phyloP scores from a whole-genome alignment of 2,329 filamentous ascomycete genomes.

The Verticillium alfalfae region DNA sequence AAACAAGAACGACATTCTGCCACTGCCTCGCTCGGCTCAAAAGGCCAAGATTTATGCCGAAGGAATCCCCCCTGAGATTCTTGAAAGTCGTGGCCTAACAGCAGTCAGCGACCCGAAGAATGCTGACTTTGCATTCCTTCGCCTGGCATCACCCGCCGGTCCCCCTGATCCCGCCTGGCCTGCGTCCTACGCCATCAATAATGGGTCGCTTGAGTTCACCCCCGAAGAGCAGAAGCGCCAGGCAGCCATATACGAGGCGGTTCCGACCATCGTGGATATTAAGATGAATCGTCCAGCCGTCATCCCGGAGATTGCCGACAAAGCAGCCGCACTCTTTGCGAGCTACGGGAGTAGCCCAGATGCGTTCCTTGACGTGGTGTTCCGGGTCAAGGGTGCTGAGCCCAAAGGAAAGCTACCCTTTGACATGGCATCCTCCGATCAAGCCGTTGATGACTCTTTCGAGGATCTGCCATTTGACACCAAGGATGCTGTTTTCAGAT shows the following conservation, averaged over 20 bases:
- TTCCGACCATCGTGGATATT: slow-evolving; percentile 37
- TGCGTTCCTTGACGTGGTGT: slow-evolving; percentile 37
- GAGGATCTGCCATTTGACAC: slow-evolving; percentile 23
- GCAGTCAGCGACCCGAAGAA: not conserved
- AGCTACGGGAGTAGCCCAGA: slow-evolving; percentile 33
- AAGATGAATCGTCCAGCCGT: slow-evolving; percentile 33
- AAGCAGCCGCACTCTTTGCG: slow-evolving; percentile 29
- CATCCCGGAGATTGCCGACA: slow-evolving; percentile 32
- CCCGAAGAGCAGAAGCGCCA: slow-evolving; percentile 17
- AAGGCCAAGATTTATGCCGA: not conserved
- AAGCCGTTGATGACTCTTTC: slow-evolving; percentile 27
- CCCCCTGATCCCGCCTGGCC: slow-evolving; percentile 13
- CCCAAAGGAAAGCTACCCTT: slow-evolving; percentile 37
- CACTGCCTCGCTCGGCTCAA: not conserved
- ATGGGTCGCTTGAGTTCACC: slow-evolving; percentile 33
- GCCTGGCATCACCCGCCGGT: slow-evolving; percentile 27
- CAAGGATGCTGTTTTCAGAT: slow-evolving; percentile 19
- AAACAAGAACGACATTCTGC: not conserved
- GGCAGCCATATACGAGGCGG: slow-evolving; percentile 26
- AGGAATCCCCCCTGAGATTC: not conserved
- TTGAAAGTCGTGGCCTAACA: not conserved
- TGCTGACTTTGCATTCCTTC: not conserved
- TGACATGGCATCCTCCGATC: slow-evolving; percentile 37
- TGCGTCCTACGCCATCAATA: slow-evolving; percentile 18
- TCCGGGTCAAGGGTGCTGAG: slow-evolving; percentile 19